These are phyloP conservation scores for Houttuynia cordata DNA, from an alignment of 164 flowering plant genomes.

Conservation along the genomic window DNA sequence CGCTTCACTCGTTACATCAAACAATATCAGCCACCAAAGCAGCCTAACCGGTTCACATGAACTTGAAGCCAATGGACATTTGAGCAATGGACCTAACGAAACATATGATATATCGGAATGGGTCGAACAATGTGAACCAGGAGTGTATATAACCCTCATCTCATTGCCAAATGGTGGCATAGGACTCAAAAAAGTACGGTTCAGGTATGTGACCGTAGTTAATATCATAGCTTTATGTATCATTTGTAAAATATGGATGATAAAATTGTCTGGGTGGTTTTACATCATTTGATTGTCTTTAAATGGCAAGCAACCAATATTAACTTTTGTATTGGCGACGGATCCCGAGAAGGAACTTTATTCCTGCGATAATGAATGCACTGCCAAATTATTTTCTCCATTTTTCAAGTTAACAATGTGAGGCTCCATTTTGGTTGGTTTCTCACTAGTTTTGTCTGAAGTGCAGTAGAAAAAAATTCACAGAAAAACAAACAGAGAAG, in stretches of 20 bases:
- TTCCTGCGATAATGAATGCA: too few species aligned
- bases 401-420: too few species aligned
- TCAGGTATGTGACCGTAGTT: slow-evolving; percentile 58
- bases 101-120: slow-evolving; percentile 36
- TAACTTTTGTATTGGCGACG: too few species aligned
- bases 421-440: too few species aligned
- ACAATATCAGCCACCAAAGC: slow-evolving; percentile 19
- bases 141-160: slow-evolving; percentile 62
- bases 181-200: slow-evolving; percentile 78
- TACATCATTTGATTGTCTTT: background rate
- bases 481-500: slow-evolving; percentile 65
- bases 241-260: too few species aligned
- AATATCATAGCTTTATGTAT: too few species aligned
- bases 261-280: too few species aligned
- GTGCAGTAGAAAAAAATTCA: slow-evolving; percentile 62
- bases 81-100: slow-evolving; percentile 24
- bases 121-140: too few species aligned
- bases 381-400: too few species aligned
- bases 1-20: slow-evolving; percentile 10
- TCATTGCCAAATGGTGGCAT: slow-evolving; percentile 47
- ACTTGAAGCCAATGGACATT: slow-evolving; percentile 19
- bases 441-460: background rate
- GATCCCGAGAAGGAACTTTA: too few species aligned
- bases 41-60: slow-evolving; percentile 16
- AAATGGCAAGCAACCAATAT: too few species aligned